These are phyloP conservation scores for Metarhizium humberi DNA, from an alignment of 2,329 filamentous ascomycete genomes.

Conservation along the genomic window DNA sequence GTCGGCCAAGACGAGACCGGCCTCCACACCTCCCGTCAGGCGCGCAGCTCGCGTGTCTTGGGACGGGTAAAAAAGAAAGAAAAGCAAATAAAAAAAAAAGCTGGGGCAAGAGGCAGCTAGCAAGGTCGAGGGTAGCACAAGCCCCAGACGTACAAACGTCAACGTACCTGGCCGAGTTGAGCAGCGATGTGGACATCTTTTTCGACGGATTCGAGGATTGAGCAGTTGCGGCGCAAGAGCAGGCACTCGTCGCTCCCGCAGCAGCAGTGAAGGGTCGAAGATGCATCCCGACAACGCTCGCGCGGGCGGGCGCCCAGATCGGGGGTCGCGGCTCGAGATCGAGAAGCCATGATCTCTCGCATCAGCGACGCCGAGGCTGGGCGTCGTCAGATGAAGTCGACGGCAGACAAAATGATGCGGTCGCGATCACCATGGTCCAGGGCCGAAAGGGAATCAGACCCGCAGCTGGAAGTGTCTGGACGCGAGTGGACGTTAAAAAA, in stretches of 20 bases:
- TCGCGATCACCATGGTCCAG: conserved; percentile 7
- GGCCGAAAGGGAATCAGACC: not conserved
- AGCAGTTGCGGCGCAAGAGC: conserved; percentile 72
- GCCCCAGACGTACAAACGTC: not conserved
- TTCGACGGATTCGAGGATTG: conserved; percentile 71
- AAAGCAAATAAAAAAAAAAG: not conserved
- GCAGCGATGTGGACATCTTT: conserved; percentile 82
- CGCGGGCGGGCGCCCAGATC: conserved; percentile 14
- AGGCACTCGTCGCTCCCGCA: conserved; percentile 75
- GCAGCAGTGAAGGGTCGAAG: conserved; percentile 57
- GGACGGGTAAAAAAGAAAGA: not conserved
- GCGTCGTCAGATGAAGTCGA: conserved; percentile 2
- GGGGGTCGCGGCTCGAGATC: conserved; percentile 3
- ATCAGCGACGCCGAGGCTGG: conserved; percentile 5
- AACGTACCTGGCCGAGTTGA: conserved; percentile 78
- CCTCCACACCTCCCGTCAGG: not conserved
- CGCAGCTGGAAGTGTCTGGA: not conserved
- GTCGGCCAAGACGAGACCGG: not conserved
- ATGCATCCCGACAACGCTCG: conserved; percentile 12
- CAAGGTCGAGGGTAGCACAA: not conserved
- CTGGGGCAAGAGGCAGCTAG: not conserved
- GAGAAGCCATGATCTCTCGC: conserved; percentile 4
- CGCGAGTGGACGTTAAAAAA: not conserved
- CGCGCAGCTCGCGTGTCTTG: not conserved
- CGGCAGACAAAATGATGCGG: not conserved